These are phyloP conservation scores for Boletus sp. DNA, from an alignment of 768 basidiomycete species.

Conservation along the genomic window DNA sequence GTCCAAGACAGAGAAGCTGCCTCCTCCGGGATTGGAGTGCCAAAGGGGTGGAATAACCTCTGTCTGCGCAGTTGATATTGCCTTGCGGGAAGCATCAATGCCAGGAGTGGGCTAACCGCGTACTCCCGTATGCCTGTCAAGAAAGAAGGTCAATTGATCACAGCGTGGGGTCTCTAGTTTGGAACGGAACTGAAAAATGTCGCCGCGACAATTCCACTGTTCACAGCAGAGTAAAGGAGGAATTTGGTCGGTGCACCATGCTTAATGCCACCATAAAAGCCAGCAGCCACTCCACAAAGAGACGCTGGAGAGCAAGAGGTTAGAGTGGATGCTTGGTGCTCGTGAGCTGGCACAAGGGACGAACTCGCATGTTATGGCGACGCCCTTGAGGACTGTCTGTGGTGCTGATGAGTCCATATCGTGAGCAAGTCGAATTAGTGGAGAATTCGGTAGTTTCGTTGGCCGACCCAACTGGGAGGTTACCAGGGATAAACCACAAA, in stretches of 20 bases:
- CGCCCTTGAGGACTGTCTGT: constrained; percentile 52
- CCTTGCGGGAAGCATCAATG: constrained; percentile 40
- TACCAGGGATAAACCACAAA: neutral
- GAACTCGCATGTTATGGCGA: constrained; percentile 77
- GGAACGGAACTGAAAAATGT: constrained; percentile 71
- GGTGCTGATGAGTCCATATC: constrained; percentile 33
- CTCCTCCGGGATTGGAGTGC: constrained; percentile 14
- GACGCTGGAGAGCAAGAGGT: constrained; percentile 46
- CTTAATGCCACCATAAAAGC: constrained; percentile 44
- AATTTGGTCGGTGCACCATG: constrained; percentile 47
- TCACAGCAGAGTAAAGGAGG: constrained; percentile 61
- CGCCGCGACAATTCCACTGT: constrained; percentile 66
- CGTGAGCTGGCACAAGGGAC: constrained; percentile 33
- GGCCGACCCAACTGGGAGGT: neutral
- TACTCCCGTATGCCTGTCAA: constrained; percentile 70
- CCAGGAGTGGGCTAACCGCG: constrained; percentile 60
- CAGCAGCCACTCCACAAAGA: constrained; percentile 46
- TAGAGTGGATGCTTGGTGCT: constrained; percentile 18
- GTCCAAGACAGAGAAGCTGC: constrained; percentile 37
- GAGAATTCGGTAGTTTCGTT: neutral
- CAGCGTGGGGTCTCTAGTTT: neutral
- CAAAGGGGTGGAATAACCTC: constrained; percentile 22
- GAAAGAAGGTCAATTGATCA: neutral
- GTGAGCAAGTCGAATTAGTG: neutral
- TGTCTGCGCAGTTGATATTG: constrained; percentile 46